A percentile compares a stretch with the other conserved stretches of the same genome.
Evolutionary conservation across 495 filamentous ascomycete genomes (phyloP).

Genomic region (Parathielavia hyrcaniae): DNA sequence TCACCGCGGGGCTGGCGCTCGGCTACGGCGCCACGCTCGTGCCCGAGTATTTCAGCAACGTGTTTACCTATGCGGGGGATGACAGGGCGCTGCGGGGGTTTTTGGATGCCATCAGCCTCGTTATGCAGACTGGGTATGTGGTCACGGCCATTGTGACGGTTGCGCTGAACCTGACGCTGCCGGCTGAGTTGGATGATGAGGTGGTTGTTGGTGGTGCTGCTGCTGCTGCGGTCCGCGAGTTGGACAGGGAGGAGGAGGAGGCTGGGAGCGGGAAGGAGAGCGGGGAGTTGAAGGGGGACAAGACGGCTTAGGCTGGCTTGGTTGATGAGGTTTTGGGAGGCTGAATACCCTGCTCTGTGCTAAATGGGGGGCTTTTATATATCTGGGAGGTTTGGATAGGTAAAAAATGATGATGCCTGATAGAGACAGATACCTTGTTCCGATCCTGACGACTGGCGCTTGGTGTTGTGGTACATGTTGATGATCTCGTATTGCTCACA

Average conservation of each 20-base stretch:
- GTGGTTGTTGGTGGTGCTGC: background rate
- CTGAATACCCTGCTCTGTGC: background rate
- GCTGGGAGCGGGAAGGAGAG: background rate
- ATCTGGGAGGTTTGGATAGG: background rate
- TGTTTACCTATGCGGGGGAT: slow-evolving; percentile 66
- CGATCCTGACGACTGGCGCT: too few species aligned
- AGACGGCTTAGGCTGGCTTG: background rate
- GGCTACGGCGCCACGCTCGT: slow-evolving; percentile 80
- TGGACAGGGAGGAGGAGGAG: background rate
- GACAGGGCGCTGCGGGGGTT: slow-evolving; percentile 70
- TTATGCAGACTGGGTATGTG: slow-evolving; percentile 75
- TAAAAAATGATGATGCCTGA: too few species aligned
- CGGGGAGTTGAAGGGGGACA: slow-evolving; percentile 8
- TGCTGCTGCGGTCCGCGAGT: background rate
- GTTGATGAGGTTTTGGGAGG: background rate
- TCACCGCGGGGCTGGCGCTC: slow-evolving; percentile 69
- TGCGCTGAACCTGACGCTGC: slow-evolving; percentile 65
- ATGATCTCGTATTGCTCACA: too few species aligned
- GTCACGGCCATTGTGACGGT: slow-evolving; percentile 66
- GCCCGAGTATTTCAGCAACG: slow-evolving; percentile 65
- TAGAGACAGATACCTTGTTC: too few species aligned
- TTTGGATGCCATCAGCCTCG: slow-evolving; percentile 71
- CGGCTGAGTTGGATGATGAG: slow-evolving; percentile 60
- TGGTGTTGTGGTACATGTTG: too few species aligned
- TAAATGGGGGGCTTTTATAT: background rate